These are phyloP conservation scores for Solanum etuberosum DNA, from an alignment of 257 asterid genomes.

Conservation along the genomic window DNA sequence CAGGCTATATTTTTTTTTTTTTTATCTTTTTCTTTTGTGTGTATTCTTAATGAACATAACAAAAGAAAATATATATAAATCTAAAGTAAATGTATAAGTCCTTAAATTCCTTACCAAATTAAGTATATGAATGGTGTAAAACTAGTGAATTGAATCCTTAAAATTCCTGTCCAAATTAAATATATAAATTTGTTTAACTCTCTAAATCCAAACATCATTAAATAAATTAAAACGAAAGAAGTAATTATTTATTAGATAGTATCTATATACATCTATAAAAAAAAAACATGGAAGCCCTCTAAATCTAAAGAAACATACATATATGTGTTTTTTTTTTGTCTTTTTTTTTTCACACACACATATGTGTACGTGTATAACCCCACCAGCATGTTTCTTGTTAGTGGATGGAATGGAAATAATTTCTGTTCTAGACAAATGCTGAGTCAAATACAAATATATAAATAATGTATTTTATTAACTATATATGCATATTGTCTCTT, in stretches of 20 bases:
- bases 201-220: too few species aligned
- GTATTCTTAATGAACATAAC: too few species aligned
- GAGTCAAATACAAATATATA: slow-evolving; percentile 24
- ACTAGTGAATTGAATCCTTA: too few species aligned
- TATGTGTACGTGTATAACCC: background rate
- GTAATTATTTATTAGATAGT: background rate
- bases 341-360: background rate
- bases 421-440: slow-evolving; percentile 18
- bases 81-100: too few species aligned
- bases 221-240: background rate
- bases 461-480: background rate
- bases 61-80: too few species aligned
- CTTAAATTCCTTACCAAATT: too few species aligned
- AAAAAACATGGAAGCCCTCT: background rate
- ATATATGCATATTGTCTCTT: background rate
- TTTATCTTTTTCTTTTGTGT: too few species aligned
- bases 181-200: too few species aligned
- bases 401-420: slow-evolving; percentile 10
- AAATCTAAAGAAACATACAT: background rate
- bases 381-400: background rate
- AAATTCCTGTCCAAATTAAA: too few species aligned
- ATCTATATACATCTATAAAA: background rate
- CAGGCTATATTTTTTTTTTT: too few species aligned
- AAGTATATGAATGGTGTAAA: too few species aligned
- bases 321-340: background rate